Evolutionary conservation across 1,284 basidiomycete genomes (phyloP).

Genomic region (Trametes hirsuta): DNA sequence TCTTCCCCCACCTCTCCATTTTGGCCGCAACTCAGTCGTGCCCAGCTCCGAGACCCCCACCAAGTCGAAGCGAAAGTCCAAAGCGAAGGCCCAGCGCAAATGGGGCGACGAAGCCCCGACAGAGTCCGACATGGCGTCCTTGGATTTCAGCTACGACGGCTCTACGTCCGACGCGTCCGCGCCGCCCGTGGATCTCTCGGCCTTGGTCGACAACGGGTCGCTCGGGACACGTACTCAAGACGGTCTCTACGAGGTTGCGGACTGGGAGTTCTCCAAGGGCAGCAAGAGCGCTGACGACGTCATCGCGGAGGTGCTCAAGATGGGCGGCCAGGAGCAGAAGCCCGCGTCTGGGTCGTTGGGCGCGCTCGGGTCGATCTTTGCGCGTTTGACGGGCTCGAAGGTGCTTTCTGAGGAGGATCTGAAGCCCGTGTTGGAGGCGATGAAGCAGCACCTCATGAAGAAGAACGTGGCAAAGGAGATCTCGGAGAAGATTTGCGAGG

Average conservation of each 20-base stretch:
- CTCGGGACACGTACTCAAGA: slow-evolving; percentile 80
- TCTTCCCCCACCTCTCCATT: slow-evolving; percentile 12
- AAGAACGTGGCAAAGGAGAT: slow-evolving; percentile 99
- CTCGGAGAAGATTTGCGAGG: slow-evolving; percentile 91
- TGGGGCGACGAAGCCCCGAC: slow-evolving; percentile 86
- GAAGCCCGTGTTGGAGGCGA: slow-evolving; percentile 86
- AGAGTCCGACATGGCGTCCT: slow-evolving; percentile 84
- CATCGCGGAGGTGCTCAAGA: slow-evolving; percentile 58
- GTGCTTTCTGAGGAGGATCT: slow-evolving; percentile 84
- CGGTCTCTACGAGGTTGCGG: slow-evolving; percentile 93
- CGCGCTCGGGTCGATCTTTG: slow-evolving; percentile 75
- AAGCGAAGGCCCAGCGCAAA: slow-evolving; percentile 83
- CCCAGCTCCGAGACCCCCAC: slow-evolving; percentile 60
- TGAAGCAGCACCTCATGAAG: slow-evolving; percentile 98
- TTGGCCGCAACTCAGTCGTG: slow-evolving; percentile 6
- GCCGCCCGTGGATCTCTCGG: slow-evolving; percentile 52
- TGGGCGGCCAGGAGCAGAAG: slow-evolving; percentile 41
- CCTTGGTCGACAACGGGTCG: slow-evolving; percentile 78
- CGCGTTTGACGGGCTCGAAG: slow-evolving; percentile 84
- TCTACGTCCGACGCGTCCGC: slow-evolving; percentile 37
- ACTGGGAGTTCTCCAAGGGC: slow-evolving; percentile 74
- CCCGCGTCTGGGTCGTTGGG: slow-evolving; percentile 53
- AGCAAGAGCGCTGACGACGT: slow-evolving; percentile 55
- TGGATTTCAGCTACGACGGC: slow-evolving; percentile 81
- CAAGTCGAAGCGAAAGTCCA: slow-evolving; percentile 56